Conservation (phyloP, 495 filamentous ascomycete species). For the Hypoxylon fuscum region DNA sequence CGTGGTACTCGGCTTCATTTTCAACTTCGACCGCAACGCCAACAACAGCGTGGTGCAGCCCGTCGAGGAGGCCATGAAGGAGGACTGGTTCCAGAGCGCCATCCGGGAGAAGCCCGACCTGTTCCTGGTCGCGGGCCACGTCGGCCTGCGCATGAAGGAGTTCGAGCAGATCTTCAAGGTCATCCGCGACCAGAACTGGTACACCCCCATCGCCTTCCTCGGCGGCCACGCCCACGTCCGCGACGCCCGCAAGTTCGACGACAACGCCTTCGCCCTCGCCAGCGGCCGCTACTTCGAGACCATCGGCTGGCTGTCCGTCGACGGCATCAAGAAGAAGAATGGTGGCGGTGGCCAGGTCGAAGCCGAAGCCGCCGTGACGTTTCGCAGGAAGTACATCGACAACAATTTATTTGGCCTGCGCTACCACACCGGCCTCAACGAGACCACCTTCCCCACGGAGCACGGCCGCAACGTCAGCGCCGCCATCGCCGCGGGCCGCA, state of each 20-base stretch:
- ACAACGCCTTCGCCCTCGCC: conserved; percentile 80
- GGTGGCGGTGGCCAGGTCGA: conserved; percentile 23
- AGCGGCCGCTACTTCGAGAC: conserved; percentile 98
- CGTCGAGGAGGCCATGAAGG: conserved; percentile 79
- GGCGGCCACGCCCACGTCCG: conserved; percentile 92
- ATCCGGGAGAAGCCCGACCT: conserved; percentile 87
- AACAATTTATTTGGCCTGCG: conserved; percentile 89
- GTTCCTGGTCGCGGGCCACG: conserved; percentile 88
- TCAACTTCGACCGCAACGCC: conserved; percentile 87
- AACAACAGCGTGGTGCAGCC: conserved; percentile 87
- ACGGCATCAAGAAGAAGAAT: conserved; percentile 64
- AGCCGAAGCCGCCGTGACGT: conserved; percentile 57
- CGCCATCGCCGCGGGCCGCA: conserved; percentile 75
- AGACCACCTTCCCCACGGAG: conserved; percentile 77
- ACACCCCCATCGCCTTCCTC: conserved; percentile 91
- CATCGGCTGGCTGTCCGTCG: conserved; percentile 92
- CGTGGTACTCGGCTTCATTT: conserved; percentile 91
- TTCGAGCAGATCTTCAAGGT: conserved; percentile 78
- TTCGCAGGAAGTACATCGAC: conserved; percentile 88
- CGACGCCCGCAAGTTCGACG: conserved; percentile 83
- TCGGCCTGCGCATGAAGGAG: conserved; percentile 80
- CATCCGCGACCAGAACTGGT: conserved; percentile 79
- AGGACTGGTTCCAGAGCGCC: conserved; percentile 88
- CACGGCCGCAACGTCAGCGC: conserved; percentile 76
- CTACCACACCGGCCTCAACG: conserved; percentile 79